Conservation (phyloP, 2,329 filamentous ascomycete species). For the Juglanconis sp. region DNA sequence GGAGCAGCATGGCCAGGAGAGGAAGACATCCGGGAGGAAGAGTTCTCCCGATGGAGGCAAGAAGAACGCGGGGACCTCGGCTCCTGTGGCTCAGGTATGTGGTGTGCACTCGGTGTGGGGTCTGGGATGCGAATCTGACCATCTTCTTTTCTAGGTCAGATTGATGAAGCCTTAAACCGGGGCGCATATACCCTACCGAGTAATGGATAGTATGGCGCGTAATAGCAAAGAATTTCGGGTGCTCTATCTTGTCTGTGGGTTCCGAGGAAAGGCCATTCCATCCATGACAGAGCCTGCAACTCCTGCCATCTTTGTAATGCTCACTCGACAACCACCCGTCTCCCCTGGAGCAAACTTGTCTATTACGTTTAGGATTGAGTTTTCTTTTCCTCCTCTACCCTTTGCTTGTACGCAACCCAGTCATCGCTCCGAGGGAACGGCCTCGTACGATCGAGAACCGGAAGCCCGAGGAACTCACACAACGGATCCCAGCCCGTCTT, state of each 20-base stretch:
- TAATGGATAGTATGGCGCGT: not conserved
- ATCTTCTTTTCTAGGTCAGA: not conserved
- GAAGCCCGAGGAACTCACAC: slow-evolving; percentile 25
- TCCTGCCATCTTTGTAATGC: not conserved
- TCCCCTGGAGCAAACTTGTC: not conserved
- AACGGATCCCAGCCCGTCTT: slow-evolving; percentile 28
- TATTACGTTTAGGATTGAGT: not conserved
- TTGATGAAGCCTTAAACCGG: not conserved
- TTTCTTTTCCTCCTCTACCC: slow-evolving; percentile 20
- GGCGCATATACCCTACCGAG: not conserved
- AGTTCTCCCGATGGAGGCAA: no score
- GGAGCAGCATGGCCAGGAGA: slow-evolving; percentile 4
- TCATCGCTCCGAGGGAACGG: slow-evolving; percentile 29
- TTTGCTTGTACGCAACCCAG: slow-evolving; percentile 28
- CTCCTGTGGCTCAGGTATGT: not conserved
- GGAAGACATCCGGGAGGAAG: not conserved
- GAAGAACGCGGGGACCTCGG: not conserved
- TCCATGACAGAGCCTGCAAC: not conserved
- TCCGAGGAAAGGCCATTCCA: not conserved
- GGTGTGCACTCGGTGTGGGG: not conserved
- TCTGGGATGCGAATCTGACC: not conserved
- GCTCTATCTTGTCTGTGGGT: not conserved
- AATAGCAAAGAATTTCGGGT: not conserved
- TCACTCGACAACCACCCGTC: no score
- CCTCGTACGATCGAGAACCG: slow-evolving; percentile 18